phyloP scores from a whole-genome alignment of 2,329 filamentous ascomycete genomes.

The Setomelanomma holmii region DNA sequence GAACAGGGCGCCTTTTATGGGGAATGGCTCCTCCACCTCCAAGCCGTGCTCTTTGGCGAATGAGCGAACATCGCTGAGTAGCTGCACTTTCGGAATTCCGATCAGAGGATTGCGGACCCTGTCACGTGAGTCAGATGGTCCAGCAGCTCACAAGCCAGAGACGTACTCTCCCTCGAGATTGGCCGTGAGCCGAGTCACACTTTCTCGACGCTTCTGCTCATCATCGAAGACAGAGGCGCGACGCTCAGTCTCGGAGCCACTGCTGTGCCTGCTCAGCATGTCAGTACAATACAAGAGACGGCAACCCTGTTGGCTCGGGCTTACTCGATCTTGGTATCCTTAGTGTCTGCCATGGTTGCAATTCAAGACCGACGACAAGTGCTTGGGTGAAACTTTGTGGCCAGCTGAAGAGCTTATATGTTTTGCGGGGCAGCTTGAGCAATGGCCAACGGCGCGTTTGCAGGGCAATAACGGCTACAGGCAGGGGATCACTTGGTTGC shows the following conservation, averaged over 20 bases:
- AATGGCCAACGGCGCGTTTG: constrained; percentile 7
- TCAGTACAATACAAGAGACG: constrained; percentile 8
- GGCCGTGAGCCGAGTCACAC: constrained; percentile 32
- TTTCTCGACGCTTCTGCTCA: constrained; percentile 32
- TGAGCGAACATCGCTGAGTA: constrained; percentile 64
- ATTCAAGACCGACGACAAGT: constrained; percentile 1
- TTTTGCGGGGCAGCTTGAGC: constrained; percentile 8
- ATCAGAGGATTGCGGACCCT: constrained; percentile 65
- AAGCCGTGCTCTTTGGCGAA: constrained; percentile 69
- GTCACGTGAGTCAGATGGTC: constrained; percentile 8
- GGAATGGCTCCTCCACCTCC: constrained; percentile 61
- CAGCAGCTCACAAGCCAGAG: neutral
- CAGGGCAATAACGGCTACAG: constrained; percentile 1
- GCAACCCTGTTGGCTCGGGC: neutral
- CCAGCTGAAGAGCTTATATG: constrained; percentile 10
- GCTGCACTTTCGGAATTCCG: constrained; percentile 59
- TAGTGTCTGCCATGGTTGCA: constrained; percentile 18
- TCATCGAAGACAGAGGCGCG: constrained; percentile 31
- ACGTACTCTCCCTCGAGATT: constrained; percentile 44
- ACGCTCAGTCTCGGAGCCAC: constrained; percentile 23
- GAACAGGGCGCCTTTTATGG: constrained; percentile 68
- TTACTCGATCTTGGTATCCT: constrained; percentile 27
- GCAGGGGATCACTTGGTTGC: constrained; percentile 6
- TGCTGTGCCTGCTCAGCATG: constrained; percentile 16
- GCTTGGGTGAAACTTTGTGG: neutral